Base-by-base conservation (phyloP, 2,329 filamentous ascomycete genomes). In the Mollisiaceae sp. region DNA sequence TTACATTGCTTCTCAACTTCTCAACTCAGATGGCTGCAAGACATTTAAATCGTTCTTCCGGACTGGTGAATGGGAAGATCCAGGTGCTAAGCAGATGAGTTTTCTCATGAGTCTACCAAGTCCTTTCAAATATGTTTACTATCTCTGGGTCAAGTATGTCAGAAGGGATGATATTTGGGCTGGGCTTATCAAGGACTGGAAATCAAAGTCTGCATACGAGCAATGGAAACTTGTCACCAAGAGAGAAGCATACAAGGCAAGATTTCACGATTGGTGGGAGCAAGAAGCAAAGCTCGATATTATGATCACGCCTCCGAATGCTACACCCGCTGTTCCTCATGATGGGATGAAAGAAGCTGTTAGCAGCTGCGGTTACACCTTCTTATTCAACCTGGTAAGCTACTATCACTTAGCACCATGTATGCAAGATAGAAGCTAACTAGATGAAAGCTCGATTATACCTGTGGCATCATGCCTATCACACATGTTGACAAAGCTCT, bases 341-440 rank as follows among this genome's bases (percentile, higher is more conserved):
- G 87, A 89, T 56, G 93, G 88, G 0, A 97, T 97, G 93, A 86
- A 87, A 70, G 89, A 94, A 72, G 92, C 92, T 2, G 88, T 95
- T 54, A 91, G 90, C 68, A 92, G 89, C 70, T 97, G 94, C 73
- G 93, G 93, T 0, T 97, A 98, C 75, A 97, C 94, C 0, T 97
- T 97, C 76, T 79, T 97, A 63, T 98, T 95, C 81, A 97, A 97
- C 73, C 70, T 97, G 74, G 89, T 91, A 80, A 78, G 86, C 80
- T 11, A 18, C 50, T 12, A 20, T 50, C 14, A 32, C 55, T 39
- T 63, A 38, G 38, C 54, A 20, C 12, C 9, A 32, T 32, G 4
- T 36, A 12, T 14, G 9, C 20, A 15, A 8, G n/a, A 36, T 14
- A n/a, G 14, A 54, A 54, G 32, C 32, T 67, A n/a, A 62, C 8